A percentile compares a stretch with the other conserved stretches of the same genome.
Conservation (phyloP, 192 early-diverging fungal species). For the Backusella tarrabulga region DNA sequence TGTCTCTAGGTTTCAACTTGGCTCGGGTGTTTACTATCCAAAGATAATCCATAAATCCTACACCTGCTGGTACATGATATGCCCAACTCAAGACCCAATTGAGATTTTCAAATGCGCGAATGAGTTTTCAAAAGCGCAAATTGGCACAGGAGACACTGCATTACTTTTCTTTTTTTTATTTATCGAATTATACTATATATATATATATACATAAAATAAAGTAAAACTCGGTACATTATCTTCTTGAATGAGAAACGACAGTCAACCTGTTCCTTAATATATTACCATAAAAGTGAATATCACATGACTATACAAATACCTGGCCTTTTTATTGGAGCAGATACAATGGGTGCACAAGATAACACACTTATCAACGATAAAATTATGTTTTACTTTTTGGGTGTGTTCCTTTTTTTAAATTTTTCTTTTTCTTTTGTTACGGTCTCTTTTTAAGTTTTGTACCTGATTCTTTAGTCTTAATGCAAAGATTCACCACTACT, state of each 20-base stretch:
- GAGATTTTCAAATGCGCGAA: too few species aligned
- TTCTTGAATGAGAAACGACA: too few species aligned
- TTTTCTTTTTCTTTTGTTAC: background rate
- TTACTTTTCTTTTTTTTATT: too few species aligned
- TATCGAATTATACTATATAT: too few species aligned
- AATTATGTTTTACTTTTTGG: background rate
- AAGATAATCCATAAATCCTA: conserved; percentile 2
- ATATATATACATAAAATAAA: too few species aligned
- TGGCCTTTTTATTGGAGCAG: background rate
- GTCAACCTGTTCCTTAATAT: background rate
- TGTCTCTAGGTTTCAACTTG: background rate
- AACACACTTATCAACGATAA: background rate
- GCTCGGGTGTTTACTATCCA: background rate
- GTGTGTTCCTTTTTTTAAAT: background rate
- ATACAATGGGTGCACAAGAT: conserved; percentile 5
- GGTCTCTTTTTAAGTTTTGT: background rate
- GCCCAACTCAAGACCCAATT: background rate
- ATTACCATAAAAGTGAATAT: background rate
- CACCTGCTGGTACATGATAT: conserved; percentile 2
- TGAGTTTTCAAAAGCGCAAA: too few species aligned
- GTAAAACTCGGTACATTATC: too few species aligned
- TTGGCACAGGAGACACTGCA: too few species aligned
- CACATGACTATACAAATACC: background rate
- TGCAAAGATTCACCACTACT: conserved; percentile 16
- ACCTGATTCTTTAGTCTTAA: background rate